Conservation (phyloP, 2,329 filamentous ascomycete species). For the Arthrobotrys musiformis region DNA sequence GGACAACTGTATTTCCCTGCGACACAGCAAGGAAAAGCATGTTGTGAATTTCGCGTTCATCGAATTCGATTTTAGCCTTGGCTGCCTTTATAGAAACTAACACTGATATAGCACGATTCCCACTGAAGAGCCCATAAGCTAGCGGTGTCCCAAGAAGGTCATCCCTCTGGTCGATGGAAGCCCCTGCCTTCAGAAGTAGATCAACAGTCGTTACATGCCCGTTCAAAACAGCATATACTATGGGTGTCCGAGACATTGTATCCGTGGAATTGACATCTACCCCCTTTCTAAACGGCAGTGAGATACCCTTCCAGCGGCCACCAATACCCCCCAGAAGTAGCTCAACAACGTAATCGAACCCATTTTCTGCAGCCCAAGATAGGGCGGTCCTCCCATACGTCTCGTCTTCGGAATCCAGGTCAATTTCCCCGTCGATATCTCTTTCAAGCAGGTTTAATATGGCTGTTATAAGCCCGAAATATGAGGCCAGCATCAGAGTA, state of each 20-base stretch:
- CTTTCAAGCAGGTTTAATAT: neutral
- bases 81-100: neutral
- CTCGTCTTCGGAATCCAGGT: neutral
- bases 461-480: neutral
- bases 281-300: neutral
- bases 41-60: neutral
- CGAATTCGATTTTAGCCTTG: neutral
- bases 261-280: conserved; percentile 8
- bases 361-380: conserved; percentile 30
- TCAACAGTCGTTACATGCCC: neutral
- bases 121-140: conserved; percentile 6
- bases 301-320: neutral
- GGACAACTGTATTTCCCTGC: neutral
- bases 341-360: neutral
- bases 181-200: neutral
- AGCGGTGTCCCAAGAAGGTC: conserved; percentile 2
- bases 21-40: neutral
- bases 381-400: neutral
- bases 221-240: conserved; percentile 2
- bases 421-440: neutral
- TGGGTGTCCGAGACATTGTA: neutral
- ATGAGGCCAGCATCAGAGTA: conserved; percentile 1
- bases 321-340: neutral
- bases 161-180: neutral
- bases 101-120: neutral